Evolutionary conservation across 108 stramenopile genomes (phyloP), one percentile per base, ranked within the genome.

Genomic region (Stephanodiscus triporus): DNA sequence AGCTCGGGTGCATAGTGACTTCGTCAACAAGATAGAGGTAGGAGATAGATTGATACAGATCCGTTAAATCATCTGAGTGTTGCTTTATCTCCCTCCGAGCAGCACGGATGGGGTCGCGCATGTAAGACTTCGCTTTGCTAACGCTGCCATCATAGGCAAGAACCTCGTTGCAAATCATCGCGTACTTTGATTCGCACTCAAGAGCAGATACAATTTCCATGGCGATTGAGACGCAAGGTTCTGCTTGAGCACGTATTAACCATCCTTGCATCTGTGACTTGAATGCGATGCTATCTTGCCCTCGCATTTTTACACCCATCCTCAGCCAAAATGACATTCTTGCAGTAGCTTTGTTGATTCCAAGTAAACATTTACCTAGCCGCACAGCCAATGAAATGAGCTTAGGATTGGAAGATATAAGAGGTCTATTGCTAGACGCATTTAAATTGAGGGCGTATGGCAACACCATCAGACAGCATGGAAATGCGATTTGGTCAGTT

Each of bases 11-110:
- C 57, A 87, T 84, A 16, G 51, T 63, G 63, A 56, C 82, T 61
- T 91, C 90, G 36, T 91, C 90, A 27, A 91, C 83, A 16, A 89
- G 67, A 63, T 91, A 91, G 6, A 91, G 67, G 61, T 77, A 82
- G 0, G 75, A 76, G 47, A 69, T 75, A 27, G 64, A 70, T 23
- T 74, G 59, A 45, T 91, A 86, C 61, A 71, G 57, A 20, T 63
- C 68, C 9, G 27, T 50, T 4, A 91, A 59, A 24, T 73, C 63
- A 11, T 51, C 32, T 10, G 81, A 54, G 19, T 72, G 57, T 62
- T 77, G 54, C 56, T 78, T 58, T 17, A 91, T 70, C 20, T 87
- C 56, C 61, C 74, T 86, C n/a, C 56, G 75, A 26, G 82, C 81
- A 6, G 73, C 80, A 11, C 63, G 55, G 30, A 70, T 70, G 19